Percentiles rank a stretch among this genome's conserved stretches.
Evolutionary conservation across 495 filamentous ascomycete genomes (phyloP).

Genomic region (Penicillium lividum): DNA sequence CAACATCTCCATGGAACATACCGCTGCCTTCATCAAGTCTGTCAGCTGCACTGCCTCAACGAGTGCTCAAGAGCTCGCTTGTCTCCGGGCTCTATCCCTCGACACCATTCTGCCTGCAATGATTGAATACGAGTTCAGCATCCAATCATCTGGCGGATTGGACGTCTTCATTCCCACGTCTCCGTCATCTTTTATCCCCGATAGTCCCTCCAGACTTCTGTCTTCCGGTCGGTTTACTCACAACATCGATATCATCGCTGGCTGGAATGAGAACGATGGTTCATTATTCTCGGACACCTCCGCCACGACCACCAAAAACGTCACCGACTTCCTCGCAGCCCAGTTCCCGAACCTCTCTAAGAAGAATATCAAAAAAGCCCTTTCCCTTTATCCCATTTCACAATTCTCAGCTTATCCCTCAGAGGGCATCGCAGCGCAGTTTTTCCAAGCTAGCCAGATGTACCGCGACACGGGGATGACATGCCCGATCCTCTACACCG

Average conservation of each 20-base stretch:
- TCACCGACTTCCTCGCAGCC: neutral
- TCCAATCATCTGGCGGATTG: conserved; percentile 2
- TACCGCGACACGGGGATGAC: conserved; percentile 9
- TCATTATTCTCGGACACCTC: conserved; percentile 13
- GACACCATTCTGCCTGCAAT: conserved; percentile 2
- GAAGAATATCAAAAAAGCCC: conserved; percentile 8
- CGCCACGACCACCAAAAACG: neutral
- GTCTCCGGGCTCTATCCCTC: conserved; percentile 13
- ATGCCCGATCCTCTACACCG: conserved; percentile 9
- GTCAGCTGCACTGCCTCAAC: conserved; percentile 14
- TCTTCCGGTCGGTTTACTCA: conserved; percentile 15
- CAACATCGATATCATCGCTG: conserved; percentile 17
- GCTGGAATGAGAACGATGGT: conserved; percentile 17
- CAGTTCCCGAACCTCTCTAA: conserved; percentile 8
- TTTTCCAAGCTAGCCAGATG: conserved; percentile 16
- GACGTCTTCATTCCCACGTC: conserved; percentile 12
- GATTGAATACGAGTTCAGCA: conserved; percentile 6
- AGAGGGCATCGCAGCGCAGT: conserved; percentile 12
- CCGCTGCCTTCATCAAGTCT: conserved; percentile 8
- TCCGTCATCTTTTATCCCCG: conserved; percentile 16
- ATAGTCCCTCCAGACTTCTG: conserved; percentile 15
- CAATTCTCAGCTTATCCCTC: conserved; percentile 1
- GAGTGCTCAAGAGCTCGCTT: conserved; percentile 12
- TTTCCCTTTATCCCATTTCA: conserved; percentile 15
- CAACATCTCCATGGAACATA: conserved; percentile 8